Evolutionary conservation across 2,329 filamentous ascomycete genomes (phyloP).

Genomic region (Neopestalotiopsis sp.): DNA sequence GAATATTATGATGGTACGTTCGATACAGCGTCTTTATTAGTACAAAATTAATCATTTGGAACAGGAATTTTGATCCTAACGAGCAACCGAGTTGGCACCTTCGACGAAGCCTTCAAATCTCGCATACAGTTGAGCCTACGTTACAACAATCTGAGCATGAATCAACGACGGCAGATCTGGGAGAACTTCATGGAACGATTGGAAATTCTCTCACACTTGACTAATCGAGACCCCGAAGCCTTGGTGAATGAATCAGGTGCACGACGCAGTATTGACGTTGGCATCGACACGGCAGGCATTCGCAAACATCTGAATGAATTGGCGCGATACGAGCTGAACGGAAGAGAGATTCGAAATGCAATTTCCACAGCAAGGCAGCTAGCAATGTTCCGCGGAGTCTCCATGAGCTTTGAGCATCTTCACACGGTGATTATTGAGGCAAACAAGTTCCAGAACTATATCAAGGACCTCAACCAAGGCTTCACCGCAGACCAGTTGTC

Average conservation of each 20-base stretch:
- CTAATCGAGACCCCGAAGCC: not conserved
- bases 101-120: not conserved
- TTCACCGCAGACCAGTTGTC: slow-evolving; percentile 1
- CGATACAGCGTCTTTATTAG: not conserved
- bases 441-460: not conserved
- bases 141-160: not conserved
- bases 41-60: not conserved
- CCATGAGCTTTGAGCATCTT: slow-evolving; percentile 2
- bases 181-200: not conserved
- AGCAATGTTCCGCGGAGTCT: not conserved
- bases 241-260: not conserved
- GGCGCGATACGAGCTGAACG: not conserved
- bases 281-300: not conserved
- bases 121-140: not conserved
- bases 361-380: slow-evolving; percentile 8
- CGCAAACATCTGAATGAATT: not conserved
- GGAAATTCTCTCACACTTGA: not conserved
- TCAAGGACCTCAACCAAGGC: slow-evolving; percentile 6
- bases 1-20: not conserved
- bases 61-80: not conserved
- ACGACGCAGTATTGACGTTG: not conserved
- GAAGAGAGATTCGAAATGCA: slow-evolving; percentile 12
- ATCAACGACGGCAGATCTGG: not conserved
- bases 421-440: not conserved
- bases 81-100: not conserved